Percentiles rank a stretch among this genome's conserved stretches.
Evolutionary conservation across 108 stramenopile species (phyloP).

Genomic region (Pseudonitzschia pungens): DNA sequence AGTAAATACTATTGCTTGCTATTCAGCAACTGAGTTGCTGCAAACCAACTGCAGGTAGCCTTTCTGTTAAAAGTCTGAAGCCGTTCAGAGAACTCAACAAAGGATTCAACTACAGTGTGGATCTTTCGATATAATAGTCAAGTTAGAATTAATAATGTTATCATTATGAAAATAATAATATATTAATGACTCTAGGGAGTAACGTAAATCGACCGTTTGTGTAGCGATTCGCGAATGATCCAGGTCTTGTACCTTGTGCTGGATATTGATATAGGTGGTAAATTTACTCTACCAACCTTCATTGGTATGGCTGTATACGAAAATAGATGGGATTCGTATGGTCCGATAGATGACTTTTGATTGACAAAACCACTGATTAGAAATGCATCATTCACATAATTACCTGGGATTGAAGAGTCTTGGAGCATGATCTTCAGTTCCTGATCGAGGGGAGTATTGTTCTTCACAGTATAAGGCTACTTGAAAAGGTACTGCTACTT

Average conservation of each 20-base stretch:
- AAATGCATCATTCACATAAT: slow-evolving; percentile 28
- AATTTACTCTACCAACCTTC: slow-evolving; percentile 48
- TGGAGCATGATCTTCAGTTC: slow-evolving; percentile 45
- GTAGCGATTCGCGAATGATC: slow-evolving; percentile 43
- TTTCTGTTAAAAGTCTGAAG: too few relatives aligned
- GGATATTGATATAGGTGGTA: slow-evolving; percentile 53
- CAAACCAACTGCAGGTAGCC: too few relatives aligned
- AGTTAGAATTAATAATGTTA: too few relatives aligned
- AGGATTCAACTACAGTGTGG: too few relatives aligned
- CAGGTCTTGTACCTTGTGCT: slow-evolving; percentile 68
- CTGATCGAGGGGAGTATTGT: slow-evolving; percentile 66
- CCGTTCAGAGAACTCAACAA: too few relatives aligned
- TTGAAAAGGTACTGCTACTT: slow-evolving; percentile 64
- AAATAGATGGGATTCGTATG: slow-evolving; percentile 52
- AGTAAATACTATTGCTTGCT: too few relatives aligned
- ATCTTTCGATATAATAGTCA: too few relatives aligned
- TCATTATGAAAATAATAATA: too few relatives aligned
- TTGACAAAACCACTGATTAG: slow-evolving; percentile 53
- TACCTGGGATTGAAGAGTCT: slow-evolving; percentile 19
- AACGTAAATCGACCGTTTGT: slow-evolving; percentile 19
- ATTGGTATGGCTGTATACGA: slow-evolving; percentile 66
- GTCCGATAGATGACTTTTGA: slow-evolving; percentile 55
- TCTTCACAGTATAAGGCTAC: slow-evolving; percentile 59
- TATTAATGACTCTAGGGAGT: background rate
- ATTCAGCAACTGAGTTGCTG: too few relatives aligned